Conservation (phyloP, 1,284 basidiomycete genomes). For the Neonothopanus nambi region DNA sequence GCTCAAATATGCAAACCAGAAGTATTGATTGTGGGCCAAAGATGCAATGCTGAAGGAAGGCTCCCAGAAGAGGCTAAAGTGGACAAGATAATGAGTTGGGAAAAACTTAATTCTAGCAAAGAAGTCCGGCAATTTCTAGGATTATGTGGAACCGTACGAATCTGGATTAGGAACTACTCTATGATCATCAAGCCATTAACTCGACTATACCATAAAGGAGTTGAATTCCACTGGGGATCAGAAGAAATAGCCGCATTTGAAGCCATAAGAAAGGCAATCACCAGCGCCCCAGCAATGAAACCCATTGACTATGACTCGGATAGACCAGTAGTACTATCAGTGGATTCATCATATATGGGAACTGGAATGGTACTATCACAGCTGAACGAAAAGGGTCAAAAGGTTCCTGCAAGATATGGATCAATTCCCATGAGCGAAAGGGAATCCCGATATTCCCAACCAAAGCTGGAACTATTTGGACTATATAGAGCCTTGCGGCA, state of each 20-base stretch:
- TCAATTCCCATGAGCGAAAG: constrained; percentile 37
- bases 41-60: neutral
- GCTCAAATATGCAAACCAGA: neutral
- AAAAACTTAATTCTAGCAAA: neutral
- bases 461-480: constrained; percentile 23
- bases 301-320: neutral
- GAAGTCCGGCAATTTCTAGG: neutral
- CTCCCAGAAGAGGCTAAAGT: too few relatives aligned
- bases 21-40: constrained; percentile 3
- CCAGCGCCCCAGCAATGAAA: neutral
- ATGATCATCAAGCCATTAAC: constrained; percentile 17
- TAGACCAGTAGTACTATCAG: constrained; percentile 29
- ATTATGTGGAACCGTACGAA: constrained; percentile 13
- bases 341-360: constrained; percentile 36
- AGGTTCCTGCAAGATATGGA: constrained; percentile 28
- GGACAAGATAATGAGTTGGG: neutral
- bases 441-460: constrained; percentile 37
- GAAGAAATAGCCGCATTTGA: constrained; percentile 23
- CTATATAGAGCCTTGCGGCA: neutral
- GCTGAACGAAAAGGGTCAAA: constrained; percentile 21
- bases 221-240: too few relatives aligned
- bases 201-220: constrained; percentile 17
- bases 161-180: constrained; percentile 22
- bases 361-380: constrained; percentile 35
- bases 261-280: constrained; percentile 5